Evolutionary conservation across 2,329 filamentous ascomycete species (phyloP).

Genomic region (Ophiostoma pallidulum): DNA sequence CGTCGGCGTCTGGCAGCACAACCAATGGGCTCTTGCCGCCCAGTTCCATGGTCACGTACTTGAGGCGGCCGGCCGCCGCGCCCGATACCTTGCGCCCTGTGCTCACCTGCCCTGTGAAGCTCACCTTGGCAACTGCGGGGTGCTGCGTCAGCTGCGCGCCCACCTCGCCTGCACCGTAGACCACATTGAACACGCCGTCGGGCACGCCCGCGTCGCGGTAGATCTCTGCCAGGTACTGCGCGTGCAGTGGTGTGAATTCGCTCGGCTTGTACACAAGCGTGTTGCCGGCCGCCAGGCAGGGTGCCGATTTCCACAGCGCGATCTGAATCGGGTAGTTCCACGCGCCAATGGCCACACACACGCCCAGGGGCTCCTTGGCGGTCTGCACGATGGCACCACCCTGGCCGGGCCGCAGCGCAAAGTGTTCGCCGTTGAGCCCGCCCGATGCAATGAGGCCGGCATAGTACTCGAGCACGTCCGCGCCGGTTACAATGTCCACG

Average conservation of each 20-base stretch:
- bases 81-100: constrained; percentile 56
- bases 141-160: constrained; percentile 17
- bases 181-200: constrained; percentile 33
- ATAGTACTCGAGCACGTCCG: constrained; percentile 31
- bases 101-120: constrained; percentile 59
- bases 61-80: constrained; percentile 49
- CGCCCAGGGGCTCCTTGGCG: constrained; percentile 27
- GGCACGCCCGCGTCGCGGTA: constrained; percentile 35
- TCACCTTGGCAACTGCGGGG: constrained; percentile 49
- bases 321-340: constrained; percentile 33
- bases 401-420: constrained; percentile 29
- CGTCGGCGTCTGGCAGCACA: constrained; percentile 67
- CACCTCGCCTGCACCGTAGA: constrained; percentile 30
- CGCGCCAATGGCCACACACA: constrained; percentile 27
- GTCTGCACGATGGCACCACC: constrained; percentile 35
- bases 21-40: constrained; percentile 58
- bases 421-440: constrained; percentile 26
- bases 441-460: constrained; percentile 25
- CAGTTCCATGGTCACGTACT: constrained; percentile 63
- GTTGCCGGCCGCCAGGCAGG: constrained; percentile 35
- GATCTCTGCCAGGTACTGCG: constrained; percentile 28
- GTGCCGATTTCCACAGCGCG: constrained; percentile 31
- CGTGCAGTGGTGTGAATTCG: constrained; percentile 33
- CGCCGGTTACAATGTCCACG: constrained; percentile 56
- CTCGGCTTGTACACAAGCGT: constrained; percentile 35